Base-by-base conservation (phyloP, 495 filamentous ascomycete genomes). In the Podospora pseudopauciseta region DNA sequence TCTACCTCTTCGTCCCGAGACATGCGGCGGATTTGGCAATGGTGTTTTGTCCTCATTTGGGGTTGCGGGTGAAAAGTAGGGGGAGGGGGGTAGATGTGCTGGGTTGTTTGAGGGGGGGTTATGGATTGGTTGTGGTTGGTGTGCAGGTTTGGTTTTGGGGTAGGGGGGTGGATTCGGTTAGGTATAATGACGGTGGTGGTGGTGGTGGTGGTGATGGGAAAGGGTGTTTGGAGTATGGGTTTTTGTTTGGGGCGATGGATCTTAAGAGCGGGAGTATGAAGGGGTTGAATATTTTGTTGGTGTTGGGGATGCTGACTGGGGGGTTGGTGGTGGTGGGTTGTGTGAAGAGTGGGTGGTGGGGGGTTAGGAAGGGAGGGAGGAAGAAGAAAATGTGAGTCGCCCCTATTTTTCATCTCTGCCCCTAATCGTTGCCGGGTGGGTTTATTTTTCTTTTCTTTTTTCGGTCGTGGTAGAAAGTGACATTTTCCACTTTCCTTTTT, bases 141-240 rank as follows among this genome's bases (percentile, higher is more conserved):
- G 71, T 79, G 58, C 74, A 81, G 67, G 39, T 80, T 1, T 83
- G 80, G 79, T 81, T 82, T 60, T 82, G 80, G 80, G 64, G 57
- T 0, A 39, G 67, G 0, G 76, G 73, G 0, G 66, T 76, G 0
- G 67, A 71, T 18, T 68, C 60, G 16, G 19, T 65, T 30, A 26
- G 27, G 27, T 32, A 16, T 23, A 11, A 58, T 49, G 64, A 59
- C 27, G 56, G n/a, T 5, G 30, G 30, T 5, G 30, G 57, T 23
- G 23, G n/a, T 23, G 16, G 61, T 49, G 64, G 55, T 34, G 56
- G n/a, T 5, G 30, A 49, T 5, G 30, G 57, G 1, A 55, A 62
- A 19, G 28, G 55, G 4, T 73, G 70, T 49, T n/a, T 62, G 60
- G 66, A 74, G 34, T 66, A 67, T 53, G 76, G 76, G 0, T 76